These are phyloP conservation scores for Neofusicoccum kwambonambiense DNA, from an alignment of 2,329 filamentous ascomycete genomes.

Conservation along the genomic window DNA sequence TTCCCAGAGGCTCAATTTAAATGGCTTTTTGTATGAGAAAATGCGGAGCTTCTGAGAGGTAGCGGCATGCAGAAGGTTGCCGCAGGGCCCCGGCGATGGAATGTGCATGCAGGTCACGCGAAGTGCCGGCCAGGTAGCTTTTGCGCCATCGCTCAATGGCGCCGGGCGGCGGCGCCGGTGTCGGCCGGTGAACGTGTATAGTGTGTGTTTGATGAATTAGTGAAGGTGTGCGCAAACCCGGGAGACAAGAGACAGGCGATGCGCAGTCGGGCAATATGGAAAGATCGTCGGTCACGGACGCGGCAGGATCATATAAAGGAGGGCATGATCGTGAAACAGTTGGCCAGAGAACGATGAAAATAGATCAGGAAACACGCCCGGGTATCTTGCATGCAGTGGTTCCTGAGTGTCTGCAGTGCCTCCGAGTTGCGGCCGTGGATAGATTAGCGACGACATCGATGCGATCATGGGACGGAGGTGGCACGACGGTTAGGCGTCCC, in stretches of 20 bases:
- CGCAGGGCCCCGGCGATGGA: not conserved
- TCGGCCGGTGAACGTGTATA: not conserved
- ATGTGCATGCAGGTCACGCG: not conserved
- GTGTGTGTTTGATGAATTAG: not conserved
- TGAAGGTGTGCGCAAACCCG: not conserved
- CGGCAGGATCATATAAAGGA: too few species aligned
- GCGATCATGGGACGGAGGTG: not conserved
- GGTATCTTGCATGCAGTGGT: not conserved
- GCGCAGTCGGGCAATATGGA: not conserved
- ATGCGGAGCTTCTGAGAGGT: not conserved
- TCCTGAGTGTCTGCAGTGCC: not conserved
- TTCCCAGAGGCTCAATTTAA: not conserved
- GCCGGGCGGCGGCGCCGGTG: too few species aligned
- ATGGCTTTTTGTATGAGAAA: not conserved
- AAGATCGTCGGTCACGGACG: not conserved
- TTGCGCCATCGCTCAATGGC: not conserved
- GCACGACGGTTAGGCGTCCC: not conserved
- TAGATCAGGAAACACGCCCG: not conserved
- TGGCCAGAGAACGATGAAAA: not conserved
- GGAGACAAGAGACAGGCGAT: not conserved
- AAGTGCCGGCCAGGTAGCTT: not conserved
- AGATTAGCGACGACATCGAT: slow-evolving; percentile 2
- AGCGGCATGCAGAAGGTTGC: not conserved
- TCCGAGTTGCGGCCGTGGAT: not conserved
- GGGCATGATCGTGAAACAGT: not conserved